These are phyloP conservation scores for Magnusiomyces paraingens DNA, from an alignment of 1,139 yeast genomes.

Conservation along the genomic window DNA sequence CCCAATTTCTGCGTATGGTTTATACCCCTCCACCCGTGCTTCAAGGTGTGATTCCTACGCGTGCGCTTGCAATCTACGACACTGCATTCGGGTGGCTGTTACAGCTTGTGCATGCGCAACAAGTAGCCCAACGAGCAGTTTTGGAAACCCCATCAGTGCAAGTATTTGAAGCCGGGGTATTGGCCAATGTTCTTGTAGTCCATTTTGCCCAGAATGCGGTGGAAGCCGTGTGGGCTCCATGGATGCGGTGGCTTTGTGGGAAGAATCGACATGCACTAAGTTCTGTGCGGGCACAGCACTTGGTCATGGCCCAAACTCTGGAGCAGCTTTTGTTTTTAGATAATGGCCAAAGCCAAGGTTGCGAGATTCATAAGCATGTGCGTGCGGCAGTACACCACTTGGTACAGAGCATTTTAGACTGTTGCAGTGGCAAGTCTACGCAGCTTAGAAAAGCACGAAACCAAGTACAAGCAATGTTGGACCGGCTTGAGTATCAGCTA, in stretches of 20 bases:
- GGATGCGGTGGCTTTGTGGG: background rate
- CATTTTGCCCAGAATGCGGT: constrained; percentile 8
- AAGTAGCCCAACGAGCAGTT: constrained; percentile 12
- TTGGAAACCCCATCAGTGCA: background rate
- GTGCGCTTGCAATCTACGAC: constrained; percentile 12
- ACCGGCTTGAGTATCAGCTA: no score
- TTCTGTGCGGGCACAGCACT: no score
- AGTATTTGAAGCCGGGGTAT: constrained; percentile 12
- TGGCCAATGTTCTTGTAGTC: constrained; percentile 12
- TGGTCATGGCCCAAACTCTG: no score
- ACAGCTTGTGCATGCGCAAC: constrained; percentile 15
- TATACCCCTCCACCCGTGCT: constrained; percentile 22
- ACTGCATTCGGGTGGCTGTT: constrained; percentile 18
- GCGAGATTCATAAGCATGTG: no score
- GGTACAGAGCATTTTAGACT: no score
- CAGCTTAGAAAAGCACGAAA: no score
- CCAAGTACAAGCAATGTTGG: no score
- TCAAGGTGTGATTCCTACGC: constrained; percentile 15
- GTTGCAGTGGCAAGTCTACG: no score
- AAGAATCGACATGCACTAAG: no score
- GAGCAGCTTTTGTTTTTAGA: no score
- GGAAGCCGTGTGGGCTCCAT: constrained; percentile 8
- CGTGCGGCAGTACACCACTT: no score
- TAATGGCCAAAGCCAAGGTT: no score
- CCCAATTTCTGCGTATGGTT: constrained; percentile 15